Evolutionary conservation across 2,329 filamentous ascomycete genomes (phyloP).

Genomic region (Aspergillus pseudoglaucus): DNA sequence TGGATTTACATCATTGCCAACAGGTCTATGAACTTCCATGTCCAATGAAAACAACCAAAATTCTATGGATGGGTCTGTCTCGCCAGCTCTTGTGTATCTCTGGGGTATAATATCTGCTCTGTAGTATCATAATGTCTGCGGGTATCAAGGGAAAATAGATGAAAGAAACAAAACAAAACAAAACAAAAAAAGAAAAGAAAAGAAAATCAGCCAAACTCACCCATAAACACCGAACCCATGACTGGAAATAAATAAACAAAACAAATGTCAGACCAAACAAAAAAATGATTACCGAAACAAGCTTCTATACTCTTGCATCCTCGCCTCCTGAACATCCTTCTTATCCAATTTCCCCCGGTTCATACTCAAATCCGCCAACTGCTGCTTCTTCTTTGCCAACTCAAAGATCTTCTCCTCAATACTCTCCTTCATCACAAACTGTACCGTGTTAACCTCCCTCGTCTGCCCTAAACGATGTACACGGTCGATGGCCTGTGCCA

Average conservation of each 20-base stretch:
- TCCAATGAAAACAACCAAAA: too few relatives aligned
- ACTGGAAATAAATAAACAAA: not conserved
- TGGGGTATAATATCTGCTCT: too few relatives aligned
- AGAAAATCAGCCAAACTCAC: not conserved
- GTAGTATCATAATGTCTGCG: not conserved
- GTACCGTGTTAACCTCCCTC: slow-evolving; percentile 75
- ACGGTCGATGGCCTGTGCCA: slow-evolving; percentile 89
- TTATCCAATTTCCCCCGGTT: slow-evolving; percentile 57
- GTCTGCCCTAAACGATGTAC: slow-evolving; percentile 88
- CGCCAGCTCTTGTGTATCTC: too few relatives aligned
- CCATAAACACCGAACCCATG: not conserved
- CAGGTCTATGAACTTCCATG: not conserved
- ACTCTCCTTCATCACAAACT: slow-evolving; percentile 83
- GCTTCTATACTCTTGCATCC: slow-evolving; percentile 54
- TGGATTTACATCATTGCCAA: not conserved
- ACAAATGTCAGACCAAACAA: slow-evolving; percentile 3
- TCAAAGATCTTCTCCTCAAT: slow-evolving; percentile 93
- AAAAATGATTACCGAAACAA: slow-evolving; percentile 44
- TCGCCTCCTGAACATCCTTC: slow-evolving; percentile 57
- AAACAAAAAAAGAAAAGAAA: slow-evolving; percentile 2
- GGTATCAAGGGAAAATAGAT: not conserved
- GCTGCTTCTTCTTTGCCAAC: slow-evolving; percentile 87
- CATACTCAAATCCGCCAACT: slow-evolving; percentile 81
- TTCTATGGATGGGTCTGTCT: too few relatives aligned
- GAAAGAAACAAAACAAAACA: not conserved